A percentile compares a stretch with the other conserved stretches of the same genome.
Evolutionary conservation across 306 rosid species (phyloP).

Genomic region (Psophocarpus tetragonolobus): DNA sequence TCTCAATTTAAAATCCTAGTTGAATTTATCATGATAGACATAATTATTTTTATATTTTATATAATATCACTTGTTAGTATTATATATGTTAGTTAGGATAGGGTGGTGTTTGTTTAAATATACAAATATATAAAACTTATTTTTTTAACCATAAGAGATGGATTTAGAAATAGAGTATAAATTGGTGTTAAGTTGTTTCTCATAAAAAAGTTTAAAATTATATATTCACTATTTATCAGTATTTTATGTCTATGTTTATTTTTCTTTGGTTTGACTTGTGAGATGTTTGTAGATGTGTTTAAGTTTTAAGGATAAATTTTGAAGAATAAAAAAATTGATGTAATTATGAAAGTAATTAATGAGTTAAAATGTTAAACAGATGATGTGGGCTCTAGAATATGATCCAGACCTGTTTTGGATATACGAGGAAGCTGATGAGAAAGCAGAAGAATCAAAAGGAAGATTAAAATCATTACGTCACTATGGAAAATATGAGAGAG

Average conservation of each 20-base stretch:
- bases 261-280: neutral
- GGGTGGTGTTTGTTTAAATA: neutral
- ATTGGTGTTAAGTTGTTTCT: neutral
- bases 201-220: neutral
- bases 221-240: neutral
- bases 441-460: constrained; percentile 59
- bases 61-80: neutral
- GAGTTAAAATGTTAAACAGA: constrained; percentile 51
- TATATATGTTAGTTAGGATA: neutral
- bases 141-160: neutral
- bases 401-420: constrained; percentile 69
- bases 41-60: neutral
- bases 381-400: constrained; percentile 99
- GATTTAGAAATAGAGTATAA: neutral
- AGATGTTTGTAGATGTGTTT: neutral
- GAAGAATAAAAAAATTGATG: neutral
- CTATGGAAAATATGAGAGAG: constrained; percentile 90
- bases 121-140: neutral
- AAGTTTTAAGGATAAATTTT: neutral
- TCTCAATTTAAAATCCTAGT: neutral
- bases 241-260: too few relatives aligned
- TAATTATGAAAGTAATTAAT: neutral
- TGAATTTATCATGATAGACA: neutral
- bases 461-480: constrained; percentile 72
- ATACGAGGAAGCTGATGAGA: constrained; percentile 75